Percentiles rank a stretch among this genome's conserved stretches.
These are phyloP conservation scores for Sugiyamaella boreocaroliniensis DNA, from an alignment of 805 yeast genomes.

Conservation along the genomic window DNA sequence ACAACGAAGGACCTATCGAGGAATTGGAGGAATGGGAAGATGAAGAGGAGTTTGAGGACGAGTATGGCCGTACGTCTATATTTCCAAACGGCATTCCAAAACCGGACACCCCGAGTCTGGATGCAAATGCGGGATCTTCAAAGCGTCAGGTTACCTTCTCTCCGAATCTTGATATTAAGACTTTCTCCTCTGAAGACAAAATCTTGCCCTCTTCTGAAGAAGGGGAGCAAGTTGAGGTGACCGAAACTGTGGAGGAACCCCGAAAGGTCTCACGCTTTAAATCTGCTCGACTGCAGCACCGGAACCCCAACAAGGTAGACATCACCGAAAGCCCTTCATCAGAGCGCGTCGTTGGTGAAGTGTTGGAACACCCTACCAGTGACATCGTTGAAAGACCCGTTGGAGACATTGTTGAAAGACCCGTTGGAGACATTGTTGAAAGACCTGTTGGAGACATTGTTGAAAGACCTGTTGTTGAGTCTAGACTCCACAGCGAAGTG, in stretches of 20 bases:
- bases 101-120: not conserved
- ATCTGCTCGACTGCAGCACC: slow-evolving; percentile 10
- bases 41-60: slow-evolving; percentile 32
- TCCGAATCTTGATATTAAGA: slow-evolving; percentile 47
- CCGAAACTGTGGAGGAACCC: not conserved
- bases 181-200: slow-evolving; percentile 36
- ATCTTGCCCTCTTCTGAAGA: not conserved
- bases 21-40: slow-evolving; percentile 31
- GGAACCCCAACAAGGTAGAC: not conserved
- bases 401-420: slow-evolving; percentile 27
- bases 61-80: slow-evolving; percentile 29
- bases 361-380: not conserved
- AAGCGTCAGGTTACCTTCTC: slow-evolving; percentile 39
- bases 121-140: not conserved
- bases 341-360: not conserved
- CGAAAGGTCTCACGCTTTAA: slow-evolving; percentile 30
- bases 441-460: slow-evolving; percentile 12
- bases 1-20: slow-evolving; percentile 31
- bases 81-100: slow-evolving; percentile 25
- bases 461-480: slow-evolving; percentile 28
- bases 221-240: not conserved
- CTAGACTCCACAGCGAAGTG: not conserved
- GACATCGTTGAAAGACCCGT: slow-evolving; percentile 24
- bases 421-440: slow-evolving; percentile 18
- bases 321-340: too few species aligned